Base-by-base conservation (phyloP, 2,329 filamentous ascomycete species). In the Tetracladium maxilliforme region DNA sequence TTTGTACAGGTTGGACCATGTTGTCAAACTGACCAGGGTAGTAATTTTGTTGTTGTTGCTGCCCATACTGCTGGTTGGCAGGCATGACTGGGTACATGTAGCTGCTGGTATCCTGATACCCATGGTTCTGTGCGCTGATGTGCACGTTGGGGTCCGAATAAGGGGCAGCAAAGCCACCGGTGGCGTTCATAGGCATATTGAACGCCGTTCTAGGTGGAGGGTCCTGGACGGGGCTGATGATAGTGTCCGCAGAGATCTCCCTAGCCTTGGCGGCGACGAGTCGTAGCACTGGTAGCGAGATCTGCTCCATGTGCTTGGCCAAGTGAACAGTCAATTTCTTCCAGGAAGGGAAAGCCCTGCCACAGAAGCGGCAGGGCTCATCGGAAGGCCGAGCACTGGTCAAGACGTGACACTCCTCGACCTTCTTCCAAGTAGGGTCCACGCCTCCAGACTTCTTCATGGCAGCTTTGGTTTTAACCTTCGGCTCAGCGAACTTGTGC, bases 291-390 rank as follows among this genome's bases (percentile, higher is more conserved):
- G 86, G 84, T 42, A 93, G 66, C 40, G 80, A 81, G 42, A 93
- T 79, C 36, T 83, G 73, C 48, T 93, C 83, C 83, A 94, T 90
- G 47, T 94, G 86, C 48, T 87, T 87, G 24, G 83, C 83, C 44
- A 93, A 53, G 50, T 93, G 86, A n/a, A 90, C 82, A 1, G 81
- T 92, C 31, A 93, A 56, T 52, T 92, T 92, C 61, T 92, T 93
- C 83, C 83, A 93, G 19, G 71, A 81, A 17, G 67, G 70, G 47
- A 83, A 86, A 9, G 67, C 60, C 48, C 77, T 84, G 31, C 76
- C 77, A 42, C 86, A 93, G 55, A 93, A 93, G 21, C 79, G 72
- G 48, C 86, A 94, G 10, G 79, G 70, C 50, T 93, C 84, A 8
- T 83, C 69, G 26, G 70, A 65, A 4, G 80, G 77, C 31, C 56